Conservation (phyloP, 352 stramenopile genomes). For the Pythium chondricola region DNA sequence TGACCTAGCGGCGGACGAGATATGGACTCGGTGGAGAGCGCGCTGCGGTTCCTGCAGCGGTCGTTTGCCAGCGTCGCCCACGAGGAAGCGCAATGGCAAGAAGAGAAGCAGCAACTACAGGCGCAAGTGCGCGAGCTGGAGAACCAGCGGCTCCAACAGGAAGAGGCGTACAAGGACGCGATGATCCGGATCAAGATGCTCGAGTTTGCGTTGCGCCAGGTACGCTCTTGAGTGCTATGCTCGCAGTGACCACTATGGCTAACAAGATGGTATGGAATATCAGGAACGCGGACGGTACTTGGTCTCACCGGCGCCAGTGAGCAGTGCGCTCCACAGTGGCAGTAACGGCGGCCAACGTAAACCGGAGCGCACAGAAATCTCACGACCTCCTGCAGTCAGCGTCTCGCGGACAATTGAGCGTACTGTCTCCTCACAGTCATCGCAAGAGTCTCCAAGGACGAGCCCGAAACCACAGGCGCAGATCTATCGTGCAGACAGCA, state of each 20-base stretch:
- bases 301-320: slow-evolving; percentile 66
- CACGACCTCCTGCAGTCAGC: slow-evolving; percentile 28
- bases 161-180: slow-evolving; percentile 81
- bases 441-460: slow-evolving; percentile 23
- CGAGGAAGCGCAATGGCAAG: slow-evolving; percentile 69
- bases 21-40: slow-evolving; percentile 85
- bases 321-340: slow-evolving; percentile 22
- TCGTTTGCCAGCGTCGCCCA: slow-evolving; percentile 78
- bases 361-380: slow-evolving; percentile 28
- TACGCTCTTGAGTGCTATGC: slow-evolving; percentile 2
- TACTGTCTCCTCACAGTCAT: slow-evolving; percentile 38
- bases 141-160: slow-evolving; percentile 62
- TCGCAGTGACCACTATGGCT: too few relatives aligned
- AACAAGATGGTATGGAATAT: too few relatives aligned
- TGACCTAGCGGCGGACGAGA: too few relatives aligned
- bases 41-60: slow-evolving; percentile 78
- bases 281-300: slow-evolving; percentile 44
- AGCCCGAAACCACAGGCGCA: slow-evolving; percentile 23
- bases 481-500: slow-evolving; percentile 66
- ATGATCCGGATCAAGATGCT: slow-evolving; percentile 87
- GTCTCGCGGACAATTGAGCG: slow-evolving; percentile 52
- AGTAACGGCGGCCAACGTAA: slow-evolving; percentile 13
- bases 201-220: slow-evolving; percentile 78
- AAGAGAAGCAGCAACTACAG: slow-evolving; percentile 70
- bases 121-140: slow-evolving; percentile 74